phyloP scores from a whole-genome alignment of 2,329 filamentous ascomycete genomes.

The Cercospora beticola region DNA sequence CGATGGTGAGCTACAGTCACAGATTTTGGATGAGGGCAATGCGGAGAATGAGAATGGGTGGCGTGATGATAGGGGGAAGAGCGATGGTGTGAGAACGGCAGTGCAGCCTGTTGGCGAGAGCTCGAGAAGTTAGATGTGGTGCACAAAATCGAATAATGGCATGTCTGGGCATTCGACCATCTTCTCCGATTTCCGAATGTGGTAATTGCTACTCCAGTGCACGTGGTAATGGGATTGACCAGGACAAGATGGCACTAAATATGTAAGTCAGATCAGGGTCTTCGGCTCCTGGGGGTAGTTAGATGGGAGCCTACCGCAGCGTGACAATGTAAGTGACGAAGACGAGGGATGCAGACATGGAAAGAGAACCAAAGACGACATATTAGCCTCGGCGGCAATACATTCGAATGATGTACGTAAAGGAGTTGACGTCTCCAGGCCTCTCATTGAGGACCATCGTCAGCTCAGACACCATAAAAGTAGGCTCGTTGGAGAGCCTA shows the following conservation, averaged over 20 bases:
- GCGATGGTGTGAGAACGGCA: constrained; percentile 13
- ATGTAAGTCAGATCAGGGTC: neutral
- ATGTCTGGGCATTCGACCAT: neutral
- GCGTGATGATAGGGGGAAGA: constrained; percentile 11
- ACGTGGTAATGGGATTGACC: neutral
- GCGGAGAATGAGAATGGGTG: constrained; percentile 7
- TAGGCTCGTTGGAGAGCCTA: neutral
- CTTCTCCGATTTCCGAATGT: neutral
- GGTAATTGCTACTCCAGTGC: neutral
- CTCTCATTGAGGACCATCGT: neutral
- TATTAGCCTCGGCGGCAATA: neutral
- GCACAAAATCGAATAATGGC: neutral
- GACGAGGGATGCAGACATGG: neutral
- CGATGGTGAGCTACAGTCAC: constrained; percentile 7
- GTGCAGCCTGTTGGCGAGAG: constrained; percentile 19
- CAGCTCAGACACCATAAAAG: neutral
- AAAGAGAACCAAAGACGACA: neutral
- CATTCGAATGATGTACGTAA: neutral
- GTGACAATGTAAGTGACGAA: neutral
- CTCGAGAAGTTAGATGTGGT: neutral
- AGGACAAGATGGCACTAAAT: neutral
- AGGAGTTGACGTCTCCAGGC: neutral
- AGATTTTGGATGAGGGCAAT: constrained; percentile 9
- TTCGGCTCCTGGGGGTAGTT: neutral
- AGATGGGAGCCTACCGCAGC: neutral